Percentiles rank a stretch among this genome's conserved stretches.
These are phyloP conservation scores for Malassezia yamatoensis DNA, from an alignment of 1,284 basidiomycete species.

Conservation along the genomic window DNA sequence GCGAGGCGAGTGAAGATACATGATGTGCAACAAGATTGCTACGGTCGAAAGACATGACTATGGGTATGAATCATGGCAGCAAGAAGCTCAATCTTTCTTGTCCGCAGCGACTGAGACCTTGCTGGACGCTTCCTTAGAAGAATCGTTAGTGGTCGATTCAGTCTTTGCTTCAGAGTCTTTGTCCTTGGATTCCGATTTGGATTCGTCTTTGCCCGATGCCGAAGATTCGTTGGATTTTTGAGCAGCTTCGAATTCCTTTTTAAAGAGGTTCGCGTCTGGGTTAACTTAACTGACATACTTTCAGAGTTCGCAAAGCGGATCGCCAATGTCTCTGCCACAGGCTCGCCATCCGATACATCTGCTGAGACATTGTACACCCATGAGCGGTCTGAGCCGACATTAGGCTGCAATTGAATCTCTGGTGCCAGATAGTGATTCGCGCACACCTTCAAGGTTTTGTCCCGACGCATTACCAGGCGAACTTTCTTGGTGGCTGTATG, in stretches of 20 bases:
- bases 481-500: slow-evolving; percentile 82
- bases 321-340: slow-evolving; percentile 85
- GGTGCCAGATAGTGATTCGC: slow-evolving; percentile 86
- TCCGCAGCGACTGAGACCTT: no score
- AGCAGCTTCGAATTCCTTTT: slow-evolving; percentile 40
- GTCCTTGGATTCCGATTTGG: slow-evolving; percentile 18
- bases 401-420: slow-evolving; percentile 91
- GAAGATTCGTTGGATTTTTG: slow-evolving; percentile 23
- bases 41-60: slow-evolving; percentile 3
- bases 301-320: slow-evolving; percentile 97
- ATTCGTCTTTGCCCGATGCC: slow-evolving; percentile 15
- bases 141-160: not conserved
- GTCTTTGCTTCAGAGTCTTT: not conserved
- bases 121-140: not conserved
- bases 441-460: slow-evolving; percentile 99
- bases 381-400: slow-evolving; percentile 96
- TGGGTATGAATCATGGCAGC: not conserved
- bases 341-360: slow-evolving; percentile 71
- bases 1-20: not conserved
- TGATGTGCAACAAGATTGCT: not conserved
- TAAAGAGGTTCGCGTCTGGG: slow-evolving; percentile 41
- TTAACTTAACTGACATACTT: slow-evolving; percentile 42
- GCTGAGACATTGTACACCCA: slow-evolving; percentile 92
- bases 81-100: no score
- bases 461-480: slow-evolving; percentile 95